These are phyloP conservation scores for Kodamaea anthophila DNA, from an alignment of 1,139 yeast genomes.

Conservation along the genomic window DNA sequence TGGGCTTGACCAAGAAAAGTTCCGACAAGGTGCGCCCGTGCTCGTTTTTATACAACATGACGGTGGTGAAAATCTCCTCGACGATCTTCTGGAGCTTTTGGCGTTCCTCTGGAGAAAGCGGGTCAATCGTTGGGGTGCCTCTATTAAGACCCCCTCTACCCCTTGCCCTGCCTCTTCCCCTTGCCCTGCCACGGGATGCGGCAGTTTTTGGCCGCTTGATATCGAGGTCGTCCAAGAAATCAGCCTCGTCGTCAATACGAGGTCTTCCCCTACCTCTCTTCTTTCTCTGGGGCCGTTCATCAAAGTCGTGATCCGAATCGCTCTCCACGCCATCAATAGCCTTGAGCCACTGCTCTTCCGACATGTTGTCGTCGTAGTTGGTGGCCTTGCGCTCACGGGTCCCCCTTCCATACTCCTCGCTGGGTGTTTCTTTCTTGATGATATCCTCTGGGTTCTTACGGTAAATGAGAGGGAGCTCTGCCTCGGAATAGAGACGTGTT, in stretches of 20 bases:
- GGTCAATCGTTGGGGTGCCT: conserved; percentile 34
- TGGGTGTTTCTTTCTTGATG: conserved; percentile 39
- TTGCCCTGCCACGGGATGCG: conserved; percentile 14
- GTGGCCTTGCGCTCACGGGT: conserved; percentile 60
- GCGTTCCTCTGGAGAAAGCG: conserved; percentile 38
- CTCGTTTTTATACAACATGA: conserved; percentile 40
- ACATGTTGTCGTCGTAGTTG: conserved; percentile 59
- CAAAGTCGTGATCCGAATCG: conserved; percentile 21
- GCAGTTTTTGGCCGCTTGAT: conserved; percentile 2
- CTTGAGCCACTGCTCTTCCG: conserved; percentile 75
- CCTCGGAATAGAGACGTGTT: conserved; percentile 49
- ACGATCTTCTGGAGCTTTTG: conserved; percentile 35
- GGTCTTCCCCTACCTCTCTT: conserved; percentile 20
- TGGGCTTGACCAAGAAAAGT: conserved; percentile 62
- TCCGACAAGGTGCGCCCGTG: conserved; percentile 46
- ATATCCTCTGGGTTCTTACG: conserved; percentile 44
- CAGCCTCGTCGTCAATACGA: conserved; percentile 16
- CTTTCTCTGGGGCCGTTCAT: conserved; percentile 7
- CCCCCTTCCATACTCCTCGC: conserved; percentile 54
- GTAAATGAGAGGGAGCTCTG: conserved; percentile 64
- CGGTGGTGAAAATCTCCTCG: conserved; percentile 38
- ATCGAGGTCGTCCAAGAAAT: background rate
- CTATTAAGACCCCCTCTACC: conserved; percentile 24
- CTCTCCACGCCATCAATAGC: conserved; percentile 48
- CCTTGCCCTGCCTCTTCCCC: conserved; percentile 18